These are phyloP conservation scores for Coprinopsis cinerea DNA, from an alignment of 768 basidiomycete genomes.

Conservation along the genomic window DNA sequence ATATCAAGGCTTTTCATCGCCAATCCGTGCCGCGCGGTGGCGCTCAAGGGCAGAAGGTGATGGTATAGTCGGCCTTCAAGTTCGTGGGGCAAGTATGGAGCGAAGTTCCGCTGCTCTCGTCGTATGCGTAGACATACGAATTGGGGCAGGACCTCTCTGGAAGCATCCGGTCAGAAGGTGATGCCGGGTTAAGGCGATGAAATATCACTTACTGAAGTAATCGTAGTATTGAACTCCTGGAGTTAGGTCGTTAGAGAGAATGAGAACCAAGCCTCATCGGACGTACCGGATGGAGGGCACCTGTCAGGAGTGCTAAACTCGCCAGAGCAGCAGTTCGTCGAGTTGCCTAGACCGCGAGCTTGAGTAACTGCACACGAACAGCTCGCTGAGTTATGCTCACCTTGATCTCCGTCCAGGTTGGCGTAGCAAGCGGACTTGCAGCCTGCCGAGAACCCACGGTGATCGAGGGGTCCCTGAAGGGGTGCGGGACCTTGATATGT, in stretches of 20 bases:
- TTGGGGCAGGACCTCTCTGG: slow-evolving; percentile 29
- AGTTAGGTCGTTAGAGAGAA: slow-evolving; percentile 14
- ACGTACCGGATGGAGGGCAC: slow-evolving; percentile 35
- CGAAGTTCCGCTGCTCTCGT: slow-evolving; percentile 47
- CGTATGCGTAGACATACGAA: slow-evolving; percentile 51
- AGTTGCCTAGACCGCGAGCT: no score
- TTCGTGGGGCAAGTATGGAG: slow-evolving; percentile 44
- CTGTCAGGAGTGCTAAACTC: slow-evolving; percentile 43
- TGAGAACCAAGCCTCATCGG: no score
- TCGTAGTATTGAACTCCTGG: slow-evolving; percentile 24
- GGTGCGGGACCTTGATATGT: slow-evolving; percentile 36
- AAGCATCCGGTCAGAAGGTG: background rate
- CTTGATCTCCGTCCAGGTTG: slow-evolving; percentile 38
- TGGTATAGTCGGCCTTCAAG: slow-evolving; percentile 38
- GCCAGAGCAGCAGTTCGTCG: slow-evolving; percentile 63
- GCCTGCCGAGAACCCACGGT: slow-evolving; percentile 48
- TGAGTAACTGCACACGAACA: no score
- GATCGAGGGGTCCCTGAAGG: slow-evolving; percentile 48
- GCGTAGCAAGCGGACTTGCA: slow-evolving; percentile 55
- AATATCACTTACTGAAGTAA: slow-evolving; percentile 20
- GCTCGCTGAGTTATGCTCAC: slow-evolving; percentile 14
- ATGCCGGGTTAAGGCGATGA: background rate
- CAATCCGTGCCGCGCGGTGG: no score
- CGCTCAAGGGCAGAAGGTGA: slow-evolving; percentile 47
- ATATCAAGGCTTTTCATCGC: no score